Percentiles rank a stretch among this genome's conserved stretches.
Evolutionary conservation across 2,329 filamentous ascomycete species (phyloP).

Genomic region (Penicillium digitatum): DNA sequence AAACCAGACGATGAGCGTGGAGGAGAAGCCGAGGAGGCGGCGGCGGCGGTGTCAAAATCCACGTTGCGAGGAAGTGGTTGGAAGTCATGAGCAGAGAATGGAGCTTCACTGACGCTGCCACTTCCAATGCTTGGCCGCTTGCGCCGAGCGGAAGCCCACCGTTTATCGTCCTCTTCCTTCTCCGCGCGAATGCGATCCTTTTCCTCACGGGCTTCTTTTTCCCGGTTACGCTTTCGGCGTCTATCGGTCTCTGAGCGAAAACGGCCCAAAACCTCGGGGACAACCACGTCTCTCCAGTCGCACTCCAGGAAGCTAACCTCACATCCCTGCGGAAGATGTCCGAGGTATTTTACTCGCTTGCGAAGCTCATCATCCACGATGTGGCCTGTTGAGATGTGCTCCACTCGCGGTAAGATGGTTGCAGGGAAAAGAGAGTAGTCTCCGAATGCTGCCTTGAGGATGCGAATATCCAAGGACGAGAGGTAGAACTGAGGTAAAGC

Average conservation of each 20-base stretch:
- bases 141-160: slow-evolving; percentile 65
- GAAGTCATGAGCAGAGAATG: slow-evolving; percentile 60
- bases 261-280: slow-evolving; percentile 65
- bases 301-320: slow-evolving; percentile 89
- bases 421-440: slow-evolving; percentile 78
- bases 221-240: slow-evolving; percentile 69
- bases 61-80: slow-evolving; percentile 52
- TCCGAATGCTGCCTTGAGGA: slow-evolving; percentile 83
- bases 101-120: slow-evolving; percentile 37
- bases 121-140: slow-evolving; percentile 51
- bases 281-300: slow-evolving; percentile 88
- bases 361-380: slow-evolving; percentile 80
- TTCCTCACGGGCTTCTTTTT: slow-evolving; percentile 82
- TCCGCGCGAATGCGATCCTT: slow-evolving; percentile 79
- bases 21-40: slow-evolving; percentile 41
- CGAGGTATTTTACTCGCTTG: slow-evolving; percentile 79
- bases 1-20: slow-evolving; percentile 43
- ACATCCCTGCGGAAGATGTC: slow-evolving; percentile 83
- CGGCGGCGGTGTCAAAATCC: slow-evolving; percentile 30
- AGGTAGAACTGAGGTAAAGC: slow-evolving; percentile 84
- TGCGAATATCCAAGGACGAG: slow-evolving; percentile 85
- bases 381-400: slow-evolving; percentile 83
- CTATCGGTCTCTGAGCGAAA: slow-evolving; percentile 75
- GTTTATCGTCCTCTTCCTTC: slow-evolving; percentile 67
- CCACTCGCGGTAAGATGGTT: slow-evolving; percentile 78